Evolutionary conservation across 2,329 filamentous ascomycete species (phyloP).

Genomic region (Microdochium bolleyi): DNA sequence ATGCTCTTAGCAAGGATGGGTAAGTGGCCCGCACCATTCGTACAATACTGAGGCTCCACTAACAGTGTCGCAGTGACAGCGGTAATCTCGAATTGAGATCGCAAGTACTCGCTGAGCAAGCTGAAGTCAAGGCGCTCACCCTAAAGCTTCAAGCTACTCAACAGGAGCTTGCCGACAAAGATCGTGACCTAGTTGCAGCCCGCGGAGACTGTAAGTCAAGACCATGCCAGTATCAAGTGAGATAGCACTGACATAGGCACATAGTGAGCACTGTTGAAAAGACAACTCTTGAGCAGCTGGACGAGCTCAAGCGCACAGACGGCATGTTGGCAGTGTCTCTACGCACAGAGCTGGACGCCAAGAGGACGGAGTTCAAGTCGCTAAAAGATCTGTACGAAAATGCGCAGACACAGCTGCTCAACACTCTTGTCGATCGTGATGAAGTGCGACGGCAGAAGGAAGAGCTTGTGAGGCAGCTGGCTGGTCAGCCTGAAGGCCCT

Average conservation of each 20-base stretch:
- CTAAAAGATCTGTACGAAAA: constrained; percentile 44
- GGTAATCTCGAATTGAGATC: constrained; percentile 40
- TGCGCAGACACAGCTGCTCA: constrained; percentile 51
- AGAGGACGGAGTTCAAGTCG: constrained; percentile 41
- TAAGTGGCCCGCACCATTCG: constrained; percentile 34
- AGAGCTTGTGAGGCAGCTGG: constrained; percentile 29
- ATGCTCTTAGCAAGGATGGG: constrained; percentile 46
- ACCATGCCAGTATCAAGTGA: constrained; percentile 10
- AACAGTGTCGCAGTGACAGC: constrained; percentile 42
- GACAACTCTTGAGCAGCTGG: constrained; percentile 44
- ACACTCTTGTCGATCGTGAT: constrained; percentile 52
- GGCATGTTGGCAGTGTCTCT: constrained; percentile 50
- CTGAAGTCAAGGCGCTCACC: constrained; percentile 31
- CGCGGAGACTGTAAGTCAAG: constrained; percentile 41
- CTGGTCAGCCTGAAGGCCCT: constrained; percentile 12
- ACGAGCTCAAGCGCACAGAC: constrained; percentile 52
- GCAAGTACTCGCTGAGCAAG: constrained; percentile 40
- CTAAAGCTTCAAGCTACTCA: constrained; percentile 33
- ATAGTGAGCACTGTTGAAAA: constrained; percentile 45
- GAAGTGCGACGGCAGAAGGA: constrained; percentile 48
- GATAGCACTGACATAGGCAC: constrained; percentile 15
- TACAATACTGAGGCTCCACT: constrained; percentile 18
- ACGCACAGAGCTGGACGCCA: constrained; percentile 46
- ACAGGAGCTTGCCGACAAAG: constrained; percentile 39
- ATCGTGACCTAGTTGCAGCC: constrained; percentile 45